Base-by-base conservation (phyloP, 2,329 filamentous ascomycete genomes). In the Cladosporium sp. region DNA sequence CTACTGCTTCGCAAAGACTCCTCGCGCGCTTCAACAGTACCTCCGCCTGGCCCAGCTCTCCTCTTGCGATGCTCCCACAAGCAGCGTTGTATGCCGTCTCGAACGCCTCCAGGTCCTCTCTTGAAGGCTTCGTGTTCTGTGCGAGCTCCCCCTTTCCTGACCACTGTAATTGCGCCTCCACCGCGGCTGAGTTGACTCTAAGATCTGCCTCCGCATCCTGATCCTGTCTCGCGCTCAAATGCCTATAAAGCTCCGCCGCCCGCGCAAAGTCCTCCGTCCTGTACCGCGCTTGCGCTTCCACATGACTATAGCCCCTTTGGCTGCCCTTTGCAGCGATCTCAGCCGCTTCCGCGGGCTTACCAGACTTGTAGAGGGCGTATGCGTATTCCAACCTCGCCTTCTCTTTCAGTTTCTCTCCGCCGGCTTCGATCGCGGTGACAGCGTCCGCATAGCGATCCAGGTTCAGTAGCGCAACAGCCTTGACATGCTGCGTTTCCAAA, bases 291-390 rank as follows among this genome's bases (percentile, higher is more conserved):
- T 85, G 82, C 38, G 81, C 81, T 55, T 83, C 76, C 22, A 85
- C 71, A 67, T 85, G 82, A 56, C 71, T 73, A 54, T 77, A 73
- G 32, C 80, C 81, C 59, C 80, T 72, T 19, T 64, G 64, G 22
- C 66, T 62, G 4, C 62, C 64, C 49, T 62, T 55, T 24, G 51
- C 68, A 19, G 79, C 77, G 22, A 80, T 64, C 22, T 75, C 68
- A 20, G 79, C 76, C 17, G 88, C 88, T 51, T 85, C 83, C 17
- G 78, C 73, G 1, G 89, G 77, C 56, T 83, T 77, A 19, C 87
- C 86, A 0, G 81, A 79, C 73, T 91, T 93, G 72, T 93, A 95
- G 17, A 91, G 77, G n/a, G 86, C 85, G 72, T 95, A 95, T 2
- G 86, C 81, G 65, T 84, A 84, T 68, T 91, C 88, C 38, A 91